Evolutionary conservation across 2,329 filamentous ascomycete genomes (phyloP), one percentile per base, ranked within the genome.

Genomic region (Botrytis cinerea): DNA sequence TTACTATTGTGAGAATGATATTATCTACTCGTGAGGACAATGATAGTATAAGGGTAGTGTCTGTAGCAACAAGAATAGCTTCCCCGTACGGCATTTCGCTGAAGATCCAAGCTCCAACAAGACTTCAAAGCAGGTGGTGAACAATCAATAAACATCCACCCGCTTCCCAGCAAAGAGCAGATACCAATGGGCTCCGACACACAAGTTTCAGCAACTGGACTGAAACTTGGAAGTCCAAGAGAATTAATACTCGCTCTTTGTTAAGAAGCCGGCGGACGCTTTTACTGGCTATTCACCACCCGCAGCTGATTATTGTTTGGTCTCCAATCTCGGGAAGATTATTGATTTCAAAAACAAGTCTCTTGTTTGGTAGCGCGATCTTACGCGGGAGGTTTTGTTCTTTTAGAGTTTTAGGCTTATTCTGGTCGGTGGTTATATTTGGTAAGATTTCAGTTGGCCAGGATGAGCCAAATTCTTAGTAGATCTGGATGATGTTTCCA

Each of bases 361-460:
- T 90, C 83, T 93, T 93, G 90, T 72, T 93, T 90, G 80, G 96
- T 93, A 74, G 88, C 87, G 75, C 92, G 85, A 75, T 90, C 89
- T 71, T 96, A 91, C 71, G 91, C 92, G 59, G 93, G 92, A 16
- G 1, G 12, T 18, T 3, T 5, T 78, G 79, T 22, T 75, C 77
- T 63, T 79, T 81, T 2, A 79, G 76, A 1, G 78, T 78, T 59
- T 79, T 79, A 2, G 78, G 73, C 60, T 79, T 77, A 1, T 80
- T 76, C 25, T 76, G 62, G 38, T 80, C 78, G 9, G 78, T 75
- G 22, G 76, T 71, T 57, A 81, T 80, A 54, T 83, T 82, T 1
- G 82, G 82, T 20, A 84, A 77, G 63, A 83, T 80, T 72, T 83
- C 82, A 51, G 83, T 80, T 0, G 14, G 28, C n/a, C 14, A 18